phyloP scores from a whole-genome alignment of 257 asterid species.

The Solanum rostratum region DNA sequence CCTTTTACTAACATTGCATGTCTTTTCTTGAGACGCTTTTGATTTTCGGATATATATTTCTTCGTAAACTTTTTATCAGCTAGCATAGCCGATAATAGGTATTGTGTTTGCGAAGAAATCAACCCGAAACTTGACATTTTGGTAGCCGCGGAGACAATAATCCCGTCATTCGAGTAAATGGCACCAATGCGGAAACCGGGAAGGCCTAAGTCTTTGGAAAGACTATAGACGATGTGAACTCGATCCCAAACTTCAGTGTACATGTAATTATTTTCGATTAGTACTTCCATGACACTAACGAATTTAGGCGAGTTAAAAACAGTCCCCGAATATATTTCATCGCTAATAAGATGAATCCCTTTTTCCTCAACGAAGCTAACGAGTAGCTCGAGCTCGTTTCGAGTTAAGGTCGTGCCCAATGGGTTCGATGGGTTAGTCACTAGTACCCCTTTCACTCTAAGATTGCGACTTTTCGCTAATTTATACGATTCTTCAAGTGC shows the following conservation, averaged over 20 bases:
- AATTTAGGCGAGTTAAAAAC: not conserved
- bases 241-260: not conserved
- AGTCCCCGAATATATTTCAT: constrained; percentile 1
- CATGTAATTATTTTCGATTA: not conserved
- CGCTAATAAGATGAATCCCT: not conserved
- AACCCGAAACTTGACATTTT: not conserved
- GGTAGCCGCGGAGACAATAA: not conserved
- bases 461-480: not conserved
- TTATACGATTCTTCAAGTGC: not conserved
- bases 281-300: not conserved
- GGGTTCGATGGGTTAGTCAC: not conserved
- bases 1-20: not conserved
- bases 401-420: not conserved
- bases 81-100: not conserved
- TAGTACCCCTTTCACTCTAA: not conserved
- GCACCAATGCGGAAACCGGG: not conserved
- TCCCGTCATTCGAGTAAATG: not conserved
- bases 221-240: constrained; percentile 6
- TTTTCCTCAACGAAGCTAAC: not conserved
- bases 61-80: not conserved
- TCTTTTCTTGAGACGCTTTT: not conserved
- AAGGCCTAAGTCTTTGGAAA: constrained; percentile 1
- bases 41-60: not conserved
- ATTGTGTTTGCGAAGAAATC: not conserved
- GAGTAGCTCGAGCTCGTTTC: not conserved